Base-by-base conservation (phyloP, 306 rosid genomes). In the Glycine tomentella region DNA sequence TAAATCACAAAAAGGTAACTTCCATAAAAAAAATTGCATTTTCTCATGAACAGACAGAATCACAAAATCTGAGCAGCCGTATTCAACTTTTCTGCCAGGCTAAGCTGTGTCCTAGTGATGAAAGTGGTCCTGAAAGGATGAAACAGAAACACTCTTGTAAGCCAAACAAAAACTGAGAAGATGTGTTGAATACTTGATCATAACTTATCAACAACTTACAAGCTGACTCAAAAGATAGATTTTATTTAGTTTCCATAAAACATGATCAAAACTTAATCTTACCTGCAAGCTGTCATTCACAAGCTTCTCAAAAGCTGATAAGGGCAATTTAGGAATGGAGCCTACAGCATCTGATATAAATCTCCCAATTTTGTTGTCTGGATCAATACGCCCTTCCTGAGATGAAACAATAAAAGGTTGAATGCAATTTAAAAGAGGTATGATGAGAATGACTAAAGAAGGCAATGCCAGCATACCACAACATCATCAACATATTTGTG, bases 51-150 rank as follows among this genome's bases (percentile, higher is more conserved):
- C 33, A 12, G 8, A 40, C 63, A 59, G 55, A 76, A 69, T 78
- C 71, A 94, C 93, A 94, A 90, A 80, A 92, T 83, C 84, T 94
- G 97, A 36, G 98, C 98, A 50, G 98, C 97, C 0, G 98, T 92
- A 87, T 92, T 94, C 90, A 94, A 84, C 81, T 92, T 94, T 75
- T 94, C 98, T 2, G 97, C 98, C 77, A 92, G 78, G 87, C 90
- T 72, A 59, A 94, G 90, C 76, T 91, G 93, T 70, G 98, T 92
- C 83, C 98, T 87, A 56, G 98, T 91, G 83, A 94, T 90, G 85
- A 91, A 94, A 76, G 79, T 92, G 88, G 83, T 94, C 98, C 98
- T 94, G 89, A 40, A 84, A 59, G 10, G 8, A 56, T n/a, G 42
- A 65, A 55, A 25, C 31, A 25, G 31, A 25, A 25, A 81, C 67